Evolutionary conservation across 176 grass and related monocot genomes (phyloP).

Genomic region (Oryza glumipatula): DNA sequence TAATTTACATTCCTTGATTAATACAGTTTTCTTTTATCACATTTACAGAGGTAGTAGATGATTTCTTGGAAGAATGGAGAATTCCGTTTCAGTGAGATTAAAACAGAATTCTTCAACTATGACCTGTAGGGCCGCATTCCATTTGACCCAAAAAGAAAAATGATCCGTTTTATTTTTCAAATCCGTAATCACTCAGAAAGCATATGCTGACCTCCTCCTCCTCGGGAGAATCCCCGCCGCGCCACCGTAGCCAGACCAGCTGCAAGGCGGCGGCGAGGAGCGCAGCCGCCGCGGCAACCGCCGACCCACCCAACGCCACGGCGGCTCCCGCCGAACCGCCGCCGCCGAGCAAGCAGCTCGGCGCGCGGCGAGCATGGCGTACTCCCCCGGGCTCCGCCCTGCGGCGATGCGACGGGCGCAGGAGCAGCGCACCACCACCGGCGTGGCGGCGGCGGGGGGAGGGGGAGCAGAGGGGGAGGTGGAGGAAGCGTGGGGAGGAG

Average conservation of each 20-base stretch:
- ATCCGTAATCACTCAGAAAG: too few species aligned
- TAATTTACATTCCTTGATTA: too few species aligned
- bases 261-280: conserved; percentile 36
- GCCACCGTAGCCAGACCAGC: conserved; percentile 35
- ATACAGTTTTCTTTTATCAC: too few species aligned
- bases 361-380: neutral
- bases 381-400: neutral
- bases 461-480: conserved; percentile 19
- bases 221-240: neutral
- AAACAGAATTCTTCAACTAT: too few species aligned
- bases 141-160: too few species aligned
- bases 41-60: too few species aligned
- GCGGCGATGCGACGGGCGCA: conserved; percentile 7
- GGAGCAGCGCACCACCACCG: conserved; percentile 14
- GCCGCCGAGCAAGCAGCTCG: conserved; percentile 8
- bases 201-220: conserved; percentile 43
- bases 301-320: conserved; percentile 4
- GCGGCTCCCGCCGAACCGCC: neutral
- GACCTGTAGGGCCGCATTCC: too few species aligned
- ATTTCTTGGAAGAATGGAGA: too few species aligned
- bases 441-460: conserved; percentile 20
- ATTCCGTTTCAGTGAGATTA: too few species aligned
- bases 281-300: conserved; percentile 11
- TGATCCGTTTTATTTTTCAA: too few species aligned
- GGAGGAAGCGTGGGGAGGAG: conserved; percentile 31